Evolutionary conservation across 2,329 filamentous ascomycete genomes (phyloP).

Genomic region (Alternaria triticimaculans): DNA sequence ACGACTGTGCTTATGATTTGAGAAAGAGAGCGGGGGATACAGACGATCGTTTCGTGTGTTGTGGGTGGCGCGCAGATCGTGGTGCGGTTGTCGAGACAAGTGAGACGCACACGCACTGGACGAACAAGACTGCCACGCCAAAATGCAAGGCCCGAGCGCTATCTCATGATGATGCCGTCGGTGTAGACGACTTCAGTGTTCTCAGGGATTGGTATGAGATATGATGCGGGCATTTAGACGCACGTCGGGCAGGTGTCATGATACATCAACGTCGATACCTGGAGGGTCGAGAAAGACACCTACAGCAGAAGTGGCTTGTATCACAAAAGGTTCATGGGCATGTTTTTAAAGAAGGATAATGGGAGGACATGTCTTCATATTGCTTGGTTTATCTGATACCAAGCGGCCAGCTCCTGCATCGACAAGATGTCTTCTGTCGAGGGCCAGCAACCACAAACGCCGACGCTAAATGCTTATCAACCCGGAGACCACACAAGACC

Average conservation of each 20-base stretch:
- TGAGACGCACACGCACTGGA: background rate
- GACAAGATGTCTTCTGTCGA: background rate
- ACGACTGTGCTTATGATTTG: background rate
- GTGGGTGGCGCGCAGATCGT: background rate
- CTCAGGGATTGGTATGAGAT: background rate
- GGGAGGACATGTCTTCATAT: background rate
- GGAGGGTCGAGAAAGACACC: background rate
- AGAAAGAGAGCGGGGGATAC: background rate
- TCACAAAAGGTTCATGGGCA: background rate
- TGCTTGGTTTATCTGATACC: background rate
- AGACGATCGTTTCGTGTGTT: background rate
- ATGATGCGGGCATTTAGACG: no score
- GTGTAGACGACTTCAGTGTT: background rate
- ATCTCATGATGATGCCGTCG: background rate
- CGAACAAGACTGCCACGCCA: background rate
- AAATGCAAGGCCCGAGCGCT: background rate
- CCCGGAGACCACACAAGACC: background rate
- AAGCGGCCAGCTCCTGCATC: background rate
- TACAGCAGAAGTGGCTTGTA: background rate
- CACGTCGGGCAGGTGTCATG: no score
- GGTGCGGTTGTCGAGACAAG: background rate
- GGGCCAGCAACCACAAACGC: background rate
- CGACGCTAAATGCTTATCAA: background rate
- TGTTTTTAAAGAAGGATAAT: background rate
- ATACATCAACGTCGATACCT: background rate